A percentile compares a stretch with the other conserved stretches of the same genome.
These are phyloP conservation scores for Nicotiana benthamiana DNA, from an alignment of 257 asterid genomes.

Conservation along the genomic window DNA sequence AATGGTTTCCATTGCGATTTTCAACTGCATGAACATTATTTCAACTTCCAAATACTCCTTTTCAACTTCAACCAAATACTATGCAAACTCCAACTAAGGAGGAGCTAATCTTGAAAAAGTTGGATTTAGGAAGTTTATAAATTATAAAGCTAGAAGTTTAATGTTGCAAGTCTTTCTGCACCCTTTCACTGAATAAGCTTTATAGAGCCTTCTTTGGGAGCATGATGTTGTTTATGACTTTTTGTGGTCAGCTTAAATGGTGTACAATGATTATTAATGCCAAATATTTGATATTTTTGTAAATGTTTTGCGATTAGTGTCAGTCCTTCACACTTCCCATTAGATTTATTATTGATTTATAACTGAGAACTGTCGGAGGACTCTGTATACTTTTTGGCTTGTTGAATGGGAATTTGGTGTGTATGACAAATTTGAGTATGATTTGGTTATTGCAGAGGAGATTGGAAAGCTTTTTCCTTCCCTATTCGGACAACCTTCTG, in stretches of 20 bases:
- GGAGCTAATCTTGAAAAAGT: background rate
- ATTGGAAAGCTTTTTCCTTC: constrained; percentile 81
- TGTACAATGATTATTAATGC: background rate
- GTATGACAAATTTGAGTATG: background rate
- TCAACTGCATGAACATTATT: background rate
- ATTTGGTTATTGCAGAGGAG: constrained; percentile 52
- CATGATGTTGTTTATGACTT: background rate
- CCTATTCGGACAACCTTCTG: constrained; percentile 91
- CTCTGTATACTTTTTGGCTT: background rate
- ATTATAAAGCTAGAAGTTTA: background rate
- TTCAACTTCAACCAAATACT: background rate
- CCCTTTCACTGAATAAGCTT: background rate
- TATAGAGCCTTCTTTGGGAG: background rate
- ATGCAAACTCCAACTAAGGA: background rate
- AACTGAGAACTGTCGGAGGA: background rate
- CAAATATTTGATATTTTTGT: background rate
- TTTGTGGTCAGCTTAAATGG: background rate
- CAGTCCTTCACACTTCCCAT: background rate
- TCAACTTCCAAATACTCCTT: background rate
- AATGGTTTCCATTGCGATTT: background rate
- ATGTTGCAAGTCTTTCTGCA: background rate
- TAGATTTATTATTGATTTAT: background rate
- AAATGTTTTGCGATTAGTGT: background rate
- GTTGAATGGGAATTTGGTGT: background rate
- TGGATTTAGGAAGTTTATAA: background rate